Evolutionary conservation across 441 rosid species (phyloP), one percentile per base, ranked within the genome.

Genomic region (Erysimum cheiri): DNA sequence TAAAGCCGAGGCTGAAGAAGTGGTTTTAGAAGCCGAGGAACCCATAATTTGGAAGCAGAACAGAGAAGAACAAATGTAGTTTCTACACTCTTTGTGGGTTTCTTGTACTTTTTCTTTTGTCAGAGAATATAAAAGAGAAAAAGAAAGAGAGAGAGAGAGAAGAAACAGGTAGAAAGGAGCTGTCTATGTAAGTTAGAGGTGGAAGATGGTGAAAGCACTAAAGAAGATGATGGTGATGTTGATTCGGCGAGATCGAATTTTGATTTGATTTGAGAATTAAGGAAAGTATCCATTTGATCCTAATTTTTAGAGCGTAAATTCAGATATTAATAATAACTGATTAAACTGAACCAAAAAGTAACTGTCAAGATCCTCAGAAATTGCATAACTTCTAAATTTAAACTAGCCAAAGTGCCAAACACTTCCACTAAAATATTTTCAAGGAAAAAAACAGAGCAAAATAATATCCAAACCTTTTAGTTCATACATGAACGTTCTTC

Each of bases 21-120:
- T 35, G 44, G 87, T 81, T 82, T 81, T 86, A 12, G 97, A 92
- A 83, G 85, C 83, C 57, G 95, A 82, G 67, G 89, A 85, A 41
- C 96, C 98, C 98, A 92, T 77, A 1, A 35, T 22, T 52, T n/a
- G 1, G 60, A 39, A 59, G 41, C 15, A 58, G 37, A 8, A 29
- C 32, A 44, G 60, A 46, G 15, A 14, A 67, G 43, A 43, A 55
- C 31, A 53, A 40, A 46, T 56, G 52, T 48, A 58, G 48, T 60
- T 73, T 50, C 15, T 3, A 26, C 40, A 52, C 52, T 60, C 63
- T 60, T 58, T 14, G 8, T 68, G 31, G 35, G 74, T 69, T 12
- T 61, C 46, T 55, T 67, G 67, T 44, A 75, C 37, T 71, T 53
- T 46, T 24, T 13, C 26, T 17, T 67, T 73, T 74, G 63, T 67